A percentile compares a stretch with the other conserved stretches of the same genome.
phyloP scores from a whole-genome alignment of 169 alveolate genomes.

The Plasmodium falciparum region DNA sequence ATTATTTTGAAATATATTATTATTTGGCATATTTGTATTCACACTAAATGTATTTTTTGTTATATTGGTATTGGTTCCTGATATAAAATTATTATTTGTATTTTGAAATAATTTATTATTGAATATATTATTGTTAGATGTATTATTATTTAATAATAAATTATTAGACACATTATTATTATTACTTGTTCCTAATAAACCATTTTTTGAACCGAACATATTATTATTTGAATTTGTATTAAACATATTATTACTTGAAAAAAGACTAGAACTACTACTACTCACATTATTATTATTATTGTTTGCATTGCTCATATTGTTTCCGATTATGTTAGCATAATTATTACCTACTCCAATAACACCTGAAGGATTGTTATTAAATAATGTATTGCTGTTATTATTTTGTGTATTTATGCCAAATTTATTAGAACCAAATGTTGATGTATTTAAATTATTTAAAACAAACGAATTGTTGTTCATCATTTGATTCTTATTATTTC shows the following conservation, averaged over 20 bases:
- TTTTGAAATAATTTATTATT: too few species aligned
- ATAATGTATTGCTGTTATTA: slow-evolving; percentile 4
- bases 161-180: background rate
- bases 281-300: background rate
- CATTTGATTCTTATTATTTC: slow-evolving; percentile 11
- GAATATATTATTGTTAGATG: too few species aligned
- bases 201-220: slow-evolving; percentile 1
- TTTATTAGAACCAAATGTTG: background rate
- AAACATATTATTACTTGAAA: background rate
- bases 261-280: background rate
- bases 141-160: background rate
- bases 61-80: too few species aligned
- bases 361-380: slow-evolving; percentile 12
- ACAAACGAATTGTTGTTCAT: slow-evolving; percentile 28
- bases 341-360: slow-evolving; percentile 3
- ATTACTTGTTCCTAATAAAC: slow-evolving; percentile 1
- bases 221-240: background rate
- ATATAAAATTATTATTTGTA: too few species aligned
- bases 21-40: too few species aligned
- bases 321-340: background rate
- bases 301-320: background rate
- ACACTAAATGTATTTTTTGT: too few species aligned
- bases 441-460: background rate
- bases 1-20: too few species aligned
- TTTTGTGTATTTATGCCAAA: background rate